These are phyloP conservation scores for Aphanomyces cochlioides DNA, from an alignment of 352 stramenopile species.

Conservation along the genomic window DNA sequence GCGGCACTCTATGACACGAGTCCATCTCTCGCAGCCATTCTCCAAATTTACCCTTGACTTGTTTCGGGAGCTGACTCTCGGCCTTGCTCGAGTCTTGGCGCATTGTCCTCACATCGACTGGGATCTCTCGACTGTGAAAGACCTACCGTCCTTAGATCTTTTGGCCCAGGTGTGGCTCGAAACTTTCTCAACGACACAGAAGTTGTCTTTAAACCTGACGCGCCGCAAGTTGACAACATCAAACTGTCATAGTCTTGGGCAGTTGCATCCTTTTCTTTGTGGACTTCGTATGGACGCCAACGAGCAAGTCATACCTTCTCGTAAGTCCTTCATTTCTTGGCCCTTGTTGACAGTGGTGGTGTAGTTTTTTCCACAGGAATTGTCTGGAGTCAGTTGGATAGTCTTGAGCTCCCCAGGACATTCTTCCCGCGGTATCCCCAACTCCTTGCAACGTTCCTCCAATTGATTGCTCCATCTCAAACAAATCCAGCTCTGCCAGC, in stretches of 20 bases:
- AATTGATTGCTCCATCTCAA: neutral
- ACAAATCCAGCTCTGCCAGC: neutral
- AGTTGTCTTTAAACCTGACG: too few species aligned
- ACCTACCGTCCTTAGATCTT: neutral
- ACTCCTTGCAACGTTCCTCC: neutral
- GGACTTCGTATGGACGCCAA: neutral
- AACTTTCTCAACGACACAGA: too few species aligned
- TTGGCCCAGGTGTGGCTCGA: neutral
- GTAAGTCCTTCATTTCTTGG: too few species aligned
- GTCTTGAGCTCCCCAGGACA: too few species aligned
- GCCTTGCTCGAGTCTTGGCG: neutral
- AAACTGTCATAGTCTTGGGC: too few species aligned
- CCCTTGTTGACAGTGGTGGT: too few species aligned
- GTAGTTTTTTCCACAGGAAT: too few species aligned
- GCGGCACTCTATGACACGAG: neutral
- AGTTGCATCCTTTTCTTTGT: neutral
- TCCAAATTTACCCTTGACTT: neutral
- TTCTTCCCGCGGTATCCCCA: neutral
- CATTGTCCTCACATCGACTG: neutral
- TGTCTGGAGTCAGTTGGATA: too few species aligned
- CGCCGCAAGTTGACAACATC: too few species aligned
- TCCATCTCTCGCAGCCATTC: neutral
- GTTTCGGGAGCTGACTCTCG: neutral
- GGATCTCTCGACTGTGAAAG: neutral
- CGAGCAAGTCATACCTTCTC: neutral